Conservation (phyloP, 441 rosid genomes). For the Hura crepitans region DNA sequence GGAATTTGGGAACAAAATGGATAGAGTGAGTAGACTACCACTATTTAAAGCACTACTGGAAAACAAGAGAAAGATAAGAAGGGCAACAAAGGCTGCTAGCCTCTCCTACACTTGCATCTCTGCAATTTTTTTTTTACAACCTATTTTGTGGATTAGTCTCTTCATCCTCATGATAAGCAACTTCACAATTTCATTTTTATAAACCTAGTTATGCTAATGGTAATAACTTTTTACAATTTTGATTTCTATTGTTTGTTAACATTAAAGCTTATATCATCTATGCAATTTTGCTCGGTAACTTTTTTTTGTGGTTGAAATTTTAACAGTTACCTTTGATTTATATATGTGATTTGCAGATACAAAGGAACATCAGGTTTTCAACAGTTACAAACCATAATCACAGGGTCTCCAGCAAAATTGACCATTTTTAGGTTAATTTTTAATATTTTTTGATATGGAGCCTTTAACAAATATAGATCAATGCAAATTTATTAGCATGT, state of each 20-base stretch:
- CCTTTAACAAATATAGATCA: too few species aligned
- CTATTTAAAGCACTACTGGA: slow-evolving; percentile 33
- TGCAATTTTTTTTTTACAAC: slow-evolving; percentile 36
- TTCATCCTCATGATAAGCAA: slow-evolving; percentile 26
- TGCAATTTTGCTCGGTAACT: not conserved
- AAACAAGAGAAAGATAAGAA: slow-evolving; percentile 38
- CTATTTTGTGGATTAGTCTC: slow-evolving; percentile 34
- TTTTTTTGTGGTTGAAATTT: too few species aligned
- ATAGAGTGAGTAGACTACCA: slow-evolving; percentile 33
- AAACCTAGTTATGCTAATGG: slow-evolving; percentile 32
- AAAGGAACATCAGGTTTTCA: too few species aligned
- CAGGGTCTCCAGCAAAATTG: too few species aligned
- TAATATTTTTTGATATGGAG: too few species aligned
- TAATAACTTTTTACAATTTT: not conserved
- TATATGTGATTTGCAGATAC: too few species aligned
- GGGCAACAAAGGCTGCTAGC: slow-evolving; percentile 39
- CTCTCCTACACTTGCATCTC: slow-evolving; percentile 36
- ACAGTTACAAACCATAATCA: too few species aligned
- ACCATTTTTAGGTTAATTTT: too few species aligned
- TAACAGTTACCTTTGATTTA: too few species aligned
- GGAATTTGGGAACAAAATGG: slow-evolving; percentile 41
- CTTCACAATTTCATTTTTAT: slow-evolving; percentile 27
- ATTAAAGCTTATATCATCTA: not conserved
- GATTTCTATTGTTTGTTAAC: not conserved
- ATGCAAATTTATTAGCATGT: too few species aligned